Percentiles rank a stretch among this genome's conserved stretches.
These are phyloP conservation scores for Schizophyllum amplum DNA, from an alignment of 1,284 basidiomycete species.

Conservation along the genomic window DNA sequence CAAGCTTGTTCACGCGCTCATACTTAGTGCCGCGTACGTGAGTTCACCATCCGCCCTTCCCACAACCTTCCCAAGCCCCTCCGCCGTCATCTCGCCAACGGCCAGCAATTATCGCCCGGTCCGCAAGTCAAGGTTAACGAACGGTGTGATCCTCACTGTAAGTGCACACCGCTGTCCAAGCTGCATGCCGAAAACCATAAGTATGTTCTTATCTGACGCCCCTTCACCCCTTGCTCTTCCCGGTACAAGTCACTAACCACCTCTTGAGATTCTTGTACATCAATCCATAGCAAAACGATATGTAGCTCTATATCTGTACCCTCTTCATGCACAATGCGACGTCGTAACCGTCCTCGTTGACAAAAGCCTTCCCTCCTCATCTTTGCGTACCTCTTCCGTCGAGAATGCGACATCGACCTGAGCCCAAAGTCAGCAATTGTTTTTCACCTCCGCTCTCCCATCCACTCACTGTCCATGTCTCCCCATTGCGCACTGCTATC, in stretches of 20 bases:
- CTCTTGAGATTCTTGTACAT: not conserved
- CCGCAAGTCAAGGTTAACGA: too few species aligned
- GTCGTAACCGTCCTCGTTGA: not conserved
- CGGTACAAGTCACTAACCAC: too few species aligned
- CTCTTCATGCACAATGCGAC: not conserved
- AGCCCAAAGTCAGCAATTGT: too few species aligned
- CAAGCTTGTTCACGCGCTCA: too few species aligned
- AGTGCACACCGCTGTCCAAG: conserved; percentile 84
- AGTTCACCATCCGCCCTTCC: too few species aligned
- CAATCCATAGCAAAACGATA: not conserved
- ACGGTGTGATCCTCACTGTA: too few species aligned
- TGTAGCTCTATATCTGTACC: not conserved
- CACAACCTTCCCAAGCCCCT: too few species aligned
- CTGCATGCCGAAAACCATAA: conserved; percentile 69
- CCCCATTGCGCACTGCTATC: not conserved
- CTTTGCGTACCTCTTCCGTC: not conserved
- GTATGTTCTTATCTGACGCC: conserved; percentile 83
- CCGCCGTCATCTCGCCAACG: too few species aligned
- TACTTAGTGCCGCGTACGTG: too few species aligned
- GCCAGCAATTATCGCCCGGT: too few species aligned
- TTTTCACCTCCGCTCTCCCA: too few species aligned
- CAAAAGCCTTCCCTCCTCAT: not conserved
- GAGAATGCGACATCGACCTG: not conserved
- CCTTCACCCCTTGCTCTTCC: conserved; percentile 15
- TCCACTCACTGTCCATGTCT: not conserved